Evolutionary conservation across 768 basidiomycete species (phyloP), one percentile per base, ranked within the genome.

Genomic region (Lenzites betulinus): DNA sequence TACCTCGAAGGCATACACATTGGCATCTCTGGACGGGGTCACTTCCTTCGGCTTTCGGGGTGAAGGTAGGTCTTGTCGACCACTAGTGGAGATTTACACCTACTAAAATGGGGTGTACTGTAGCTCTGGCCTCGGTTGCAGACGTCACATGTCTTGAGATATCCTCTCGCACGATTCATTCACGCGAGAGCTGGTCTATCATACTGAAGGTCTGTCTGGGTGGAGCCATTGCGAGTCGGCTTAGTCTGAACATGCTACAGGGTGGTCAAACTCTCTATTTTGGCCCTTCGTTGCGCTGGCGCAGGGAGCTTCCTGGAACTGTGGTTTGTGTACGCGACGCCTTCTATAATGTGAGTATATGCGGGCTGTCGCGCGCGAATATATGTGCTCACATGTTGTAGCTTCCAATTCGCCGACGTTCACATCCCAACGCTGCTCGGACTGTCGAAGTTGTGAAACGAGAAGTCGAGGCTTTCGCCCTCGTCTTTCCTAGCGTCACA

Each of bases 31-130:
- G 53, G 79, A 80, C 56, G 73, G 79, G 3, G 66, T 81, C 41
- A 79, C 81, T 15, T 89, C 89, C 2, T 95, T 94, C 75, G 95
- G 95, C 0, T 96, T 93, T 75, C 85, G 95, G 66, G 95, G 95
- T 38, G 95, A 98, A 89, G 94, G 95, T 92, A 66, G 18, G 63
- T 28, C 25, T 7, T 6, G 13, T 33, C 3, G 6, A 7, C 8
- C 16, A 18, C 3, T 7, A 26, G 25, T 4, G 5, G n/a, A 60
- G 23, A 25, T 13, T n/a, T 36, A n/a, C n/a, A n/a, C n/a, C n/a
- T n/a, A n/a, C n/a, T n/a, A n/a, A n/a, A n/a, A n/a, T n/a, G n/a
- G n/a, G n/a, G n/a, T n/a, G n/a, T 36, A 23, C 51, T 35, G 13
- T 48, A 95, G 95, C 95, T 3, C 74, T 97, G 53, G 89, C 92